Evolutionary conservation across 208 protist species (phyloP).

Genomic region (Blechomonas ayalai): DNA sequence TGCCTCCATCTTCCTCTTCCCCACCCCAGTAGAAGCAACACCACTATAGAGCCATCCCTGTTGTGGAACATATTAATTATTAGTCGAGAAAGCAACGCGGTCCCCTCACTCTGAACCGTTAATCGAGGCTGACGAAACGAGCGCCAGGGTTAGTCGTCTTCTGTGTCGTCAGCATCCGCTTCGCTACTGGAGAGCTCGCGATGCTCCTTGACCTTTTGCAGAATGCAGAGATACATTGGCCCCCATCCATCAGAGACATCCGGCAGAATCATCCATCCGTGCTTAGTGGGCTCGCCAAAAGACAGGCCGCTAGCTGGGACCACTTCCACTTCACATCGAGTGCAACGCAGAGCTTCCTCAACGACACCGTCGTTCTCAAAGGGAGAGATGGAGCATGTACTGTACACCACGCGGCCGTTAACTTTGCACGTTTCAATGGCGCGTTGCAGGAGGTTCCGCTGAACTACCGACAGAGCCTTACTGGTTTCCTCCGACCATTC

Average conservation of each 20-base stretch:
- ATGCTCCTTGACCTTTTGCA: constrained; percentile 44
- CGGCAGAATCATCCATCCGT: constrained; percentile 68
- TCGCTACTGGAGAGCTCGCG: constrained; percentile 1
- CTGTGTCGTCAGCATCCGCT: constrained; percentile 15
- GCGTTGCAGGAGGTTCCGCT: constrained; percentile 61
- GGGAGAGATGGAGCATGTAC: constrained; percentile 84
- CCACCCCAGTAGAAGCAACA: too few species aligned
- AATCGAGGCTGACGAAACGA: too few species aligned
- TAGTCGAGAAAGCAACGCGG: too few species aligned
- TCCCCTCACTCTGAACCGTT: too few species aligned
- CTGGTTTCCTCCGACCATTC: constrained; percentile 47
- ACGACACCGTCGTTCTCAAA: constrained; percentile 88
- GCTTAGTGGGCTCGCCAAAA: constrained; percentile 51
- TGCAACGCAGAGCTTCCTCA: constrained; percentile 39
- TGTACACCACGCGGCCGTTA: constrained; percentile 87
- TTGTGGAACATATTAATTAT: too few species aligned
- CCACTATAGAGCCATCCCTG: too few species aligned
- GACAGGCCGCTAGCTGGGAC: constrained; percentile 3
- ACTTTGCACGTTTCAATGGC: constrained; percentile 67
- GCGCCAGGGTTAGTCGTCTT: too few species aligned
- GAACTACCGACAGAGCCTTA: constrained; percentile 25
- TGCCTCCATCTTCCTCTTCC: too few species aligned
- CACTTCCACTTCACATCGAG: constrained; percentile 47
- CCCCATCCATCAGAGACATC: constrained; percentile 52
- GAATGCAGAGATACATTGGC: constrained; percentile 62